phyloP scores from a whole-genome alignment of 139 green algal genomes.

The Volvox africanus region DNA sequence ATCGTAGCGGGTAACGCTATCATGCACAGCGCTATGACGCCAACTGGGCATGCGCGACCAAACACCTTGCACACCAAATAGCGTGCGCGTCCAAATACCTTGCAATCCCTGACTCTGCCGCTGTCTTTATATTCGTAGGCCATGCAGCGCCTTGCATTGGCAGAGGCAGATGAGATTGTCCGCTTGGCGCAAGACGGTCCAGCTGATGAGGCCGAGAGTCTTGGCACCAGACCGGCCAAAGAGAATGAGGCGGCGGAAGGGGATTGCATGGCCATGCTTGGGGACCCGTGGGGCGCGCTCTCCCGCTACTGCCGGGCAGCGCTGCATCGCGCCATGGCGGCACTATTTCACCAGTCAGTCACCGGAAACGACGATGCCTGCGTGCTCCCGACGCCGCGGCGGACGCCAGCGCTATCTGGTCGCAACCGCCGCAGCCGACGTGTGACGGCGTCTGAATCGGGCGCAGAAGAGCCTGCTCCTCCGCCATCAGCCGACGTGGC shows the following conservation, averaged over 20 bases:
- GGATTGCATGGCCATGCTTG: neutral
- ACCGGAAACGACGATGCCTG: neutral
- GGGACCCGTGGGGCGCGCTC: constrained; percentile 43
- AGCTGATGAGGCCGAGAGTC: neutral
- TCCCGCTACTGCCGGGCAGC: constrained; percentile 49
- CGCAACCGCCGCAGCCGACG: neutral
- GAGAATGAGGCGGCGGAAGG: too few relatives aligned
- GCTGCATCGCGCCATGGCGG: constrained; percentile 50
- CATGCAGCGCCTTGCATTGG: neutral
- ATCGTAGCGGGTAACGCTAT: too few relatives aligned
- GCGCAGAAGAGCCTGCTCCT: neutral
- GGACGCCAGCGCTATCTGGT: neutral
- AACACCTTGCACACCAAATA: too few relatives aligned
- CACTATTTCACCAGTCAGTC: neutral
- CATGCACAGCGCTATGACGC: too few relatives aligned
- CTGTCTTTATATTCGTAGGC: neutral
- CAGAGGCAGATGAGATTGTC: neutral
- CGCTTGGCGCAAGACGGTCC: neutral
- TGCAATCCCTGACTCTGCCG: too few relatives aligned
- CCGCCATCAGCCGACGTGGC: too few relatives aligned
- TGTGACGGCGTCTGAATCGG: neutral
- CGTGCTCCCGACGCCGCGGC: neutral
- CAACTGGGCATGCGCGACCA: too few relatives aligned
- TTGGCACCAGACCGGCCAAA: neutral
- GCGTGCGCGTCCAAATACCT: too few relatives aligned